Percentiles rank a stretch among this genome's conserved stretches.
Conservation (phyloP, 495 filamentous ascomycete species). For the Penicillium argentinense region DNA sequence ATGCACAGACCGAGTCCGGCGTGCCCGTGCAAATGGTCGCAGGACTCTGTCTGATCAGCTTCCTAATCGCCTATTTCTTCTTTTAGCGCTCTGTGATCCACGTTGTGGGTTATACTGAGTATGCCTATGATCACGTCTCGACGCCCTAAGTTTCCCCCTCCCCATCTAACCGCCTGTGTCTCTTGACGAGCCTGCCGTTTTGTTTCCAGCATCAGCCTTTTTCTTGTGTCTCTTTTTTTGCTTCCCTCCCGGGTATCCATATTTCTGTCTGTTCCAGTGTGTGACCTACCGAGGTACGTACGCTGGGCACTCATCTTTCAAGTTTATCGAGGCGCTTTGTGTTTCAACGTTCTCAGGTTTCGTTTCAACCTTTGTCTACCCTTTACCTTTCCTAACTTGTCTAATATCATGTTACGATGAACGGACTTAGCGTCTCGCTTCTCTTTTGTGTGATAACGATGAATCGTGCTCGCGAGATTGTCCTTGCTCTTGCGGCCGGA, state of each 20-base stretch:
- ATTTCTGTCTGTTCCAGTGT: slow-evolving; percentile 13
- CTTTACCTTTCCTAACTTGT: slow-evolving; percentile 23
- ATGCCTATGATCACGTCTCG: slow-evolving; percentile 26
- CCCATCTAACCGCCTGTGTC: slow-evolving; percentile 7
- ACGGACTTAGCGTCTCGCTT: slow-evolving; percentile 26
- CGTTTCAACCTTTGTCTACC: slow-evolving; percentile 16
- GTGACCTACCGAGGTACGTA: too few relatives aligned
- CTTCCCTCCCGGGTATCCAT: slow-evolving; percentile 24
- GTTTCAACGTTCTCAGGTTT: slow-evolving; percentile 8
- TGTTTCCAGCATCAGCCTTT: slow-evolving; percentile 31
- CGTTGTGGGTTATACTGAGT: slow-evolving; percentile 6
- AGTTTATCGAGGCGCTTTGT: not conserved
- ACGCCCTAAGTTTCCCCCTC: slow-evolving; percentile 17
- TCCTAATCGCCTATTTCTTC: slow-evolving; percentile 91
- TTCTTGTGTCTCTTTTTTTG: slow-evolving; percentile 22
- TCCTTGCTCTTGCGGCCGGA: slow-evolving; percentile 11
- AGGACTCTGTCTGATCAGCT: slow-evolving; percentile 79
- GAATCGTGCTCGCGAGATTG: slow-evolving; percentile 14
- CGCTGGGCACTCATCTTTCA: slow-evolving; percentile 1
- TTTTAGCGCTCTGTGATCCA: slow-evolving; percentile 57
- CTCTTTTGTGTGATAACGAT: slow-evolving; percentile 25
- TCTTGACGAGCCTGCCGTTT: slow-evolving; percentile 28
- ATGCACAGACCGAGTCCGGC: slow-evolving; percentile 56
- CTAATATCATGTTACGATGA: slow-evolving; percentile 33
- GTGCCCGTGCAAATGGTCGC: slow-evolving; percentile 88